Evolutionary conservation across 164 flowering plant species (phyloP), one percentile per base, ranked within the genome.

Genomic region (Piper longum): DNA sequence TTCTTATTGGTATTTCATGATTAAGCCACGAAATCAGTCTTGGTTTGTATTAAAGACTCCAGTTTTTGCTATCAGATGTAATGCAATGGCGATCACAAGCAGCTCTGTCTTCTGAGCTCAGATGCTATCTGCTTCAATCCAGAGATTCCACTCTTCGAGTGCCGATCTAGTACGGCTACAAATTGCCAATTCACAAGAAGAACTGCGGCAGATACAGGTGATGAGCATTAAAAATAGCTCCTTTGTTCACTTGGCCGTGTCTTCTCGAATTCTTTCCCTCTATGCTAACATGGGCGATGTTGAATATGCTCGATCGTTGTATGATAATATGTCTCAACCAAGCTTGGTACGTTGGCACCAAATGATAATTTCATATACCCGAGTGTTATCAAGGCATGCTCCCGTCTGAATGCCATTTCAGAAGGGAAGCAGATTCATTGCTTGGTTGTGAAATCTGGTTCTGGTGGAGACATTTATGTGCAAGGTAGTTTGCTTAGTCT

Each of bases 361-460:
- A 59, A 78, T 0, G 79, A 76, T 65, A 65, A 57, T 18, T 80
- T 69, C 60, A 74, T 76, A 0, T 61, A 76, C 57, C 81, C 81
- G 3, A 69, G 73, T 56, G 78, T 77, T n/a, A 63, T 74, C 39
- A 78, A 80, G 72, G 83, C 71, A 3, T 74, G 80, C 17, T 72
- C 74, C 7, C 66, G 71, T 19, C 57, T 75, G 44, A 13, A 54
- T 45, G 80, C 73, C 2, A 40, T 71, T 9, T 62, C 66, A 59
- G 78, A 76, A 61, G 81, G 81, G 36, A 74, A 71, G 57, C 78
- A 72, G 67, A 57, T 80, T 62, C 83, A 80, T 73, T 80, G 80
- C 55, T 60, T 72, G 68, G 54, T 54, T 48, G 36, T 76, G 63
- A 78, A 78, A 61, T 62, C 61, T 43, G 80, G 83, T 66, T 74